Evolutionary conservation across 179 eudicot genomes (phyloP).

Genomic region (Nepenthes alata): DNA sequence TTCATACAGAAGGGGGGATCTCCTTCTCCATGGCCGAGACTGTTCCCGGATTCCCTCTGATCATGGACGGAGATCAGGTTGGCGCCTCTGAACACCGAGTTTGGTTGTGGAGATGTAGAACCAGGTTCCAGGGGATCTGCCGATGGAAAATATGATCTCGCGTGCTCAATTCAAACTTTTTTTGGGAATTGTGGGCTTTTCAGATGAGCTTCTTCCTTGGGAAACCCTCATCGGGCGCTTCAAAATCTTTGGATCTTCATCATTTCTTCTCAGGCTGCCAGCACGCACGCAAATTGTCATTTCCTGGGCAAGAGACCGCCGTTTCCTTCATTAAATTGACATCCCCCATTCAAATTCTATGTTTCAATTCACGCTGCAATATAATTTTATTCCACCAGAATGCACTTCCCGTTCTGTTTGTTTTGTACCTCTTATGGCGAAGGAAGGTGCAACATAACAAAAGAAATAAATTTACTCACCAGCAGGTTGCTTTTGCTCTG

Average conservation of each 20-base stretch:
- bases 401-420: background rate
- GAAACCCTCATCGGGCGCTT: background rate
- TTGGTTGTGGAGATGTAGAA: too few species aligned
- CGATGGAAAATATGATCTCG: too few species aligned
- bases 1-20: too few species aligned
- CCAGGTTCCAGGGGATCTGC: too few species aligned
- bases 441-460: slow-evolving; percentile 1
- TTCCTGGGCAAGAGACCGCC: slow-evolving; percentile 37
- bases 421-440: background rate
- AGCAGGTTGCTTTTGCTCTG: slow-evolving; percentile 88
- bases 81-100: too few species aligned
- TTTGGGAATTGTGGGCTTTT: too few species aligned
- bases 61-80: too few species aligned
- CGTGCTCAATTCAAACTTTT: too few species aligned
- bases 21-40: too few species aligned
- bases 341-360: slow-evolving; percentile 10
- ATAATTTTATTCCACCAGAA: too few species aligned
- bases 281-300: slow-evolving; percentile 35
- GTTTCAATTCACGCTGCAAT: background rate
- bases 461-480: slow-evolving; percentile 39
- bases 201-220: background rate
- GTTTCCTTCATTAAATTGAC: slow-evolving; percentile 22
- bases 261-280: slow-evolving; percentile 61
- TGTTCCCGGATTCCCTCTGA: too few species aligned
- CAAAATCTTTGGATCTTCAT: slow-evolving; percentile 8